Base-by-base conservation (phyloP, 1,284 basidiomycete species). In the Tilletia horrida region DNA sequence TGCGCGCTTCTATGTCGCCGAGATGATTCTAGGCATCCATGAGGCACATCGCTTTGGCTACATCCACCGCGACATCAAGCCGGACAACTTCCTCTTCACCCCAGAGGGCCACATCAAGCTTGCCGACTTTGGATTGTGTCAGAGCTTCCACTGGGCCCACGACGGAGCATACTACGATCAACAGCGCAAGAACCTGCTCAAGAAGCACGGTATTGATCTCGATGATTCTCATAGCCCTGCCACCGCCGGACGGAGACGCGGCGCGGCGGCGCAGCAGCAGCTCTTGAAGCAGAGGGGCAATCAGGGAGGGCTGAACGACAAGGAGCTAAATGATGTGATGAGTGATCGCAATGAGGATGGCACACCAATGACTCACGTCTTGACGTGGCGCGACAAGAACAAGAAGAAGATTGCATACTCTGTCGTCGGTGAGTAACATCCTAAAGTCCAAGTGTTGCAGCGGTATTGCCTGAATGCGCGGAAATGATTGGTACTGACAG, bases 11-110 rank as follows among this genome's bases (percentile, higher is more conserved):
- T 97, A 97, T 84, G 87, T 95, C 66, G 91, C 93, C 68, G 94
- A 97, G 89, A 97, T 97, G 94, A 86, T 97, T 67, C 87, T 97
- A n/a, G 91, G 92, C 16, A 90, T 97, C 71, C 90, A 95, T 82
- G 90, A 91, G 73, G 94, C 92, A 79, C 95, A 97, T 84, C 89
- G 88, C 79, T 88, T 92, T 74, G 94, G 94, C 2, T 97, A 95
- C 84, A 96, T 97, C 76, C 94, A 97, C 84, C 88, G 94, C 66
- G 94, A 97, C 84, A 95, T 97, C 84, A 95, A 95, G 84, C 92
- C 92, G 71, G 84, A 94, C 89, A 97, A 97, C 83, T 97, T 97
- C 84, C 85, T 97, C 63, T 95, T 97, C 84, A 91, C 92, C 82
- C 88, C 89, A 67, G 86, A 91, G 70, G 94, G 94, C 7, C 94